Base-by-base conservation (phyloP, 768 basidiomycete species). In the Amanita brunnescens region DNA sequence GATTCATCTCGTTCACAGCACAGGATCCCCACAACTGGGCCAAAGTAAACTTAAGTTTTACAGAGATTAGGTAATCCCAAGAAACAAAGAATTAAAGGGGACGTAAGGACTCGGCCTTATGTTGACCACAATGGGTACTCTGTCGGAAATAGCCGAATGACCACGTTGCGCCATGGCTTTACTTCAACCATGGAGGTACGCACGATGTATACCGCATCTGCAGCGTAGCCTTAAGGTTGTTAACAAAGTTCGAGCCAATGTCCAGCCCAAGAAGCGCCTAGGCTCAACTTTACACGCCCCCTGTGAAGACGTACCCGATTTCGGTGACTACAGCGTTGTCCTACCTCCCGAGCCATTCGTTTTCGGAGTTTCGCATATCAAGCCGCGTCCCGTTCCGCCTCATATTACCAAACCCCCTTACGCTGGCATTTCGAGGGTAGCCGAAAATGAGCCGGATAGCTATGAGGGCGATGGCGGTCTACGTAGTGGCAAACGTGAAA, bases 291-390 rank as follows among this genome's bases (percentile, higher is more conserved):
- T 29, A 18, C 29, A n/a, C 6, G 1, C 2, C 6, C 7, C 10
- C 18, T 44, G 26, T 24, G 26, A 29, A 26, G 33, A 47, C 20
- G 45, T 39, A 24, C 47, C 47, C 13, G 64, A 71, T 55, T 79
- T 77, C 52, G 81, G 82, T 13, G 57, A 59, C 18, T 87, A 85
- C 68, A 69, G 67, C 43, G 64, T 87, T 29, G 80, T 88, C 47
- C 69, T 87, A 10, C 85, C 84, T 0, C 61, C 72, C 18, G 84
- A 87, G 56, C 84, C 84, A 0, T 80, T 75, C 52, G 67, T 81
- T 14, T 79, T 76, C 62, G 84, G 85, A 9, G 78, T 81, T 8
- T 69, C 75, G 14, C 83, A 87, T 54, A 81, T 87, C 33, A 59
- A 56, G 2, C 76, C 74, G 12, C 77, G 80, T 39, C 45, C 54